These are phyloP conservation scores for Brasenia schreberi DNA, from an alignment of 164 flowering plant species.

Conservation along the genomic window DNA sequence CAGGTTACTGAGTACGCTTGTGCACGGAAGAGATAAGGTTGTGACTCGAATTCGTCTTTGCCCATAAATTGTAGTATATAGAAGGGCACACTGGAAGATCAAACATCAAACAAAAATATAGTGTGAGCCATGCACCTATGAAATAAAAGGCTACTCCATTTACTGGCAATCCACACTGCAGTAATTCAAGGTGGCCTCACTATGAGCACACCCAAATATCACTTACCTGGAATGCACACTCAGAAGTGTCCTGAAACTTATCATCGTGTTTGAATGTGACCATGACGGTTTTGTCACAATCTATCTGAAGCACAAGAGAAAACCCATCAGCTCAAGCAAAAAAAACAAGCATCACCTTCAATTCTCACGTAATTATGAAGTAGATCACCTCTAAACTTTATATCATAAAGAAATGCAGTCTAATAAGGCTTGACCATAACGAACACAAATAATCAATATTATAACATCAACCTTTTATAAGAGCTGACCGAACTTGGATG, in stretches of 20 bases:
- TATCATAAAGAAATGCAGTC: too few species aligned
- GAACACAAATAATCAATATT: too few species aligned
- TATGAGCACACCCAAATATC: not conserved
- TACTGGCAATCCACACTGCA: too few species aligned
- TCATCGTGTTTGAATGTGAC: conserved; percentile 84
- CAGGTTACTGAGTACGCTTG: conserved; percentile 67
- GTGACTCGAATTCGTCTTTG: conserved; percentile 96
- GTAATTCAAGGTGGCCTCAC: not conserved
- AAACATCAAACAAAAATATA: not conserved
- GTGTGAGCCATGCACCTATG: too few species aligned
- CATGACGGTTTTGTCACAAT: conserved; percentile 84
- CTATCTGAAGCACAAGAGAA: conserved; percentile 52
- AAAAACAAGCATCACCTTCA: too few species aligned
- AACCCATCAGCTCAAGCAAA: conserved; percentile 4
- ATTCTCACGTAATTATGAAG: too few species aligned
- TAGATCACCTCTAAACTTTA: too few species aligned
- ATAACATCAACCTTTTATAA: too few species aligned
- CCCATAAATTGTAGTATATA: conserved; percentile 89
- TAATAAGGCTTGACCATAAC: too few species aligned
- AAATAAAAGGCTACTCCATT: too few species aligned
- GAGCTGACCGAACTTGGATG: too few species aligned
- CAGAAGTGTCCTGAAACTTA: conserved; percentile 76
- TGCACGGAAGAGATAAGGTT: conserved; percentile 81
- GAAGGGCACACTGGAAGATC: conserved; percentile 81
- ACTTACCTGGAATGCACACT: conserved; percentile 71